These are phyloP conservation scores for Termitomyces sp. DNA, from an alignment of 768 basidiomycete species.

Conservation along the genomic window DNA sequence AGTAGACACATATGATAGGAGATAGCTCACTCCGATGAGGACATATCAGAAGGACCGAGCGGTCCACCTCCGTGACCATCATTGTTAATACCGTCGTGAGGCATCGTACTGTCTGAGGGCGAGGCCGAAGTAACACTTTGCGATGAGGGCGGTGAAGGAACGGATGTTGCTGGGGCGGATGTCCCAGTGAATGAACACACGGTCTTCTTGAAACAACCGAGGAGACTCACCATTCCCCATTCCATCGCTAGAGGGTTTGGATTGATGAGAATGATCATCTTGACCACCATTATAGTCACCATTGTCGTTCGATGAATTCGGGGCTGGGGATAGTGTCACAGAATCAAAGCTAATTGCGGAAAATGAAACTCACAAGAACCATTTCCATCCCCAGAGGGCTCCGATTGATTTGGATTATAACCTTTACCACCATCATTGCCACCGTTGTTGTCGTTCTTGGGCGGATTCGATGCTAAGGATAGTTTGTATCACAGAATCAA, in stretches of 20 bases:
- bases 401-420: too few relatives aligned
- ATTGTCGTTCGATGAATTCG: not conserved
- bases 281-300: not conserved
- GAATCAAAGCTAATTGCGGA: not conserved
- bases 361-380: not conserved
- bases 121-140: not conserved
- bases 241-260: not conserved
- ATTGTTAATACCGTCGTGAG: not conserved
- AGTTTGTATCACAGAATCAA: not conserved
- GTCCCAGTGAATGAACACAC: not conserved
- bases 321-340: not conserved
- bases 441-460: not conserved
- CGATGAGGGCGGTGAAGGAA: not conserved
- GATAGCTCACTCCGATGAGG: constrained; percentile 1
- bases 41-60: not conserved
- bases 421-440: too few relatives aligned
- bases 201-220: not conserved
- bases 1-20: not conserved
- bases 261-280: not conserved
- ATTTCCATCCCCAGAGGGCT: too few relatives aligned
- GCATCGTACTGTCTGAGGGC: not conserved
- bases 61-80: not conserved
- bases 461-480: not conserved
- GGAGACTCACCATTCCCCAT: not conserved
- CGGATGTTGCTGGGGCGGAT: not conserved